A percentile compares a stretch with the other conserved stretches of the same genome.
These are phyloP conservation scores for Dillenia turbinata DNA, from an alignment of 164 flowering plant genomes.

Conservation along the genomic window DNA sequence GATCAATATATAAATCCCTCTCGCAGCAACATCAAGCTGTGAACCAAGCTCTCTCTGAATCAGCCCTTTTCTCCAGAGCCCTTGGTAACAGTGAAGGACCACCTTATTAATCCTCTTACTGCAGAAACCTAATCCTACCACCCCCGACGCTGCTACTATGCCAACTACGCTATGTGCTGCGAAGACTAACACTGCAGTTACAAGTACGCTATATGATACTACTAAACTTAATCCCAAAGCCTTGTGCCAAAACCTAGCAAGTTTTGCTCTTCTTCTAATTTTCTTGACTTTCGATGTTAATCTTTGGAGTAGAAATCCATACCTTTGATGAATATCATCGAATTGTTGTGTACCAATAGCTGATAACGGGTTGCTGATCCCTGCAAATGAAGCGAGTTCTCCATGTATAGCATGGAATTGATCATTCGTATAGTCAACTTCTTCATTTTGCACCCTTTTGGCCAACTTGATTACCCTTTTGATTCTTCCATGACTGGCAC, in stretches of 20 bases:
- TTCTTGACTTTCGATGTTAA: conserved; percentile 29
- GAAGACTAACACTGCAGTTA: conserved; percentile 31
- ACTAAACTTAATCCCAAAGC: conserved; percentile 26
- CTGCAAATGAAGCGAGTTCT: conserved; percentile 38
- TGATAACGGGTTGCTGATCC: conserved; percentile 49
- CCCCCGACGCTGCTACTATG: conserved; percentile 43
- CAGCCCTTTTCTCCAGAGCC: conserved; percentile 1
- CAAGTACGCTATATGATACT: conserved; percentile 27
- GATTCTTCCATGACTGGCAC: conserved; percentile 31
- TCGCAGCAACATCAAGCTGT: conserved; percentile 69
- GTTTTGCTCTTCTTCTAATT: conserved; percentile 28
- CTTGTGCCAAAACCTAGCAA: conserved; percentile 31
- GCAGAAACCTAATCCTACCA: conserved; percentile 1
- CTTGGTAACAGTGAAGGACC: background rate
- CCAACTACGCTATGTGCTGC: conserved; percentile 57
- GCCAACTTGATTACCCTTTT: conserved; percentile 30
- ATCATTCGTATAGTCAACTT: conserved; percentile 12
- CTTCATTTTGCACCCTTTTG: conserved; percentile 7
- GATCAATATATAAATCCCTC: conserved; percentile 53
- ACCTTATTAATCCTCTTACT: background rate
- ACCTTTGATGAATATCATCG: conserved; percentile 28
- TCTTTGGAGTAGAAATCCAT: conserved; percentile 24
- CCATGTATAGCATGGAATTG: conserved; percentile 16
- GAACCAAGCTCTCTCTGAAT: conserved; percentile 13
- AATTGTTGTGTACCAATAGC: conserved; percentile 23